A percentile compares a stretch with the other conserved stretches of the same genome.
Evolutionary conservation across 208 protist species (phyloP).

Genomic region (Acanthamoeba divionensis): DNA sequence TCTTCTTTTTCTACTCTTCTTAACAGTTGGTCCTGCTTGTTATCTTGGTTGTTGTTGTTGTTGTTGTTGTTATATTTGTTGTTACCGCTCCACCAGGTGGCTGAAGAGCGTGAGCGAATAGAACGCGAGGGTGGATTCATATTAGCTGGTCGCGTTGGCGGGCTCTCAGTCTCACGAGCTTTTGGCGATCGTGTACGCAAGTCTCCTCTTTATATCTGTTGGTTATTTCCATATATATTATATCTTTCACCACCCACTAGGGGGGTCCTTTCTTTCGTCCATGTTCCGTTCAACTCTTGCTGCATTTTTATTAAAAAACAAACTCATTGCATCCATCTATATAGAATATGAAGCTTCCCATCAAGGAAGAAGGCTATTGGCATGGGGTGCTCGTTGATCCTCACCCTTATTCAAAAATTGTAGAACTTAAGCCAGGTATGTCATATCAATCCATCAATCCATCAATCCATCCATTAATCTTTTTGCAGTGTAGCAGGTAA

Average conservation of each 20-base stretch:
- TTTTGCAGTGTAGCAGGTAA: neutral
- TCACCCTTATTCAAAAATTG: neutral
- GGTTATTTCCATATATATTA: neutral
- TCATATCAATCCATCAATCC: neutral
- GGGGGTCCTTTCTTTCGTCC: no score
- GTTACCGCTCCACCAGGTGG: neutral
- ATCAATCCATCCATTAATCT: neutral
- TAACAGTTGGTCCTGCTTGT: no score
- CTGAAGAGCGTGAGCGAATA: neutral
- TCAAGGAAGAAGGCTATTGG: constrained; percentile 32
- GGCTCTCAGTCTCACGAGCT: neutral
- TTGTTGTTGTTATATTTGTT: neutral
- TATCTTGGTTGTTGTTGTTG: neutral
- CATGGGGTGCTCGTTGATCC: constrained; percentile 29
- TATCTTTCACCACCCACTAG: neutral
- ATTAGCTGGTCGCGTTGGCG: neutral
- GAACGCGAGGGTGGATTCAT: constrained; percentile 37
- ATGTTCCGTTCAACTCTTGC: no score
- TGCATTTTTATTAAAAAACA: neutral
- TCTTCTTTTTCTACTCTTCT: no score
- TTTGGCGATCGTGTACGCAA: constrained; percentile 7
- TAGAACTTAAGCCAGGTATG: neutral
- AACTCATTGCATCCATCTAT: neutral
- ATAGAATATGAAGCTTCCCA: constrained; percentile 44
- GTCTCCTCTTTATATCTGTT: neutral